Percentiles rank a stretch among this genome's conserved stretches.
These are phyloP conservation scores for Trematosphaeria pertusa DNA, from an alignment of 2,329 filamentous ascomycete genomes.

Conservation along the genomic window DNA sequence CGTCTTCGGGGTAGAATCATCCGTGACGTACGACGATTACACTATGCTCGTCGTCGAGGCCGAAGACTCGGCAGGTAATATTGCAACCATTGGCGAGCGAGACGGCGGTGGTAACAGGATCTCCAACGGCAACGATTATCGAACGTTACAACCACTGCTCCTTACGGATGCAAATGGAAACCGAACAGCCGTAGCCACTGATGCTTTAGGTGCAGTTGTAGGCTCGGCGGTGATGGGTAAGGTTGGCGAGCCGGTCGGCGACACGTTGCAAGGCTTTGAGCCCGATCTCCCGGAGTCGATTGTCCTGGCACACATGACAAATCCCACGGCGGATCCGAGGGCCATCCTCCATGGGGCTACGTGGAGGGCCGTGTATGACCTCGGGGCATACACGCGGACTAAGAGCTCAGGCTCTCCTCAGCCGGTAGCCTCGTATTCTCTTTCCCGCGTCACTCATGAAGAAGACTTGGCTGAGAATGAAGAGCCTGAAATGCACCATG, in stretches of 20 bases:
- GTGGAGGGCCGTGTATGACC: not conserved
- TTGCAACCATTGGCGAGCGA: too few relatives aligned
- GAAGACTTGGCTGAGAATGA: not conserved
- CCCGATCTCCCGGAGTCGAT: not conserved
- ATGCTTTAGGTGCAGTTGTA: constrained; percentile 8
- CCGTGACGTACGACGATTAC: too few relatives aligned
- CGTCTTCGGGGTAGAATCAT: too few relatives aligned
- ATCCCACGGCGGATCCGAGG: not conserved
- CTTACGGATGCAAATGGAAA: constrained; percentile 19
- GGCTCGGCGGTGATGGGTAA: constrained; percentile 16
- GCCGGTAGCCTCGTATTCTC: not conserved
- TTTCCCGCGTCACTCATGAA: not conserved
- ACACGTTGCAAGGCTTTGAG: constrained; percentile 9
- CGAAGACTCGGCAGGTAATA: too few relatives aligned
- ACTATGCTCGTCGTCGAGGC: too few relatives aligned
- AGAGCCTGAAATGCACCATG: not conserved
- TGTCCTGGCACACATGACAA: not conserved
- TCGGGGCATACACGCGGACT: not conserved
- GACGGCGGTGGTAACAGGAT: too few relatives aligned
- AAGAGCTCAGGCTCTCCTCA: not conserved
- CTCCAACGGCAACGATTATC: constrained; percentile 19
- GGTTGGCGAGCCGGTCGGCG: constrained; percentile 5
- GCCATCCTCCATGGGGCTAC: not conserved
- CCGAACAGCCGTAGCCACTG: constrained; percentile 4
- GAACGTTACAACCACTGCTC: constrained; percentile 1